Percentiles rank a stretch among this genome's conserved stretches.
phyloP scores from a whole-genome alignment of 352 stramenopile species.

The Pythium grandisporangium region DNA sequence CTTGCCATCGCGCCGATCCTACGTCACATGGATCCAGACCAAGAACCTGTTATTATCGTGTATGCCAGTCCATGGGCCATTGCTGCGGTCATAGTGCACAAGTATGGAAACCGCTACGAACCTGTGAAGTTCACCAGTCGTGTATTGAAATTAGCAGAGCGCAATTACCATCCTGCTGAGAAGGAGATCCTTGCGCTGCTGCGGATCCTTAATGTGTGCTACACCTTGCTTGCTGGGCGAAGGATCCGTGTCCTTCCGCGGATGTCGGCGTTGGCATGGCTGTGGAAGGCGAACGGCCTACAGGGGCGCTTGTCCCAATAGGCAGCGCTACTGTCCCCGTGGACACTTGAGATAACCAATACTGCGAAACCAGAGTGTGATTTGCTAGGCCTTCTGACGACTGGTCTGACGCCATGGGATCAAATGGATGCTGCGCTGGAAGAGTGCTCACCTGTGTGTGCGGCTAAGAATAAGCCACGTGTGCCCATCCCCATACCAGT shows the following conservation, averaged over 20 bases:
- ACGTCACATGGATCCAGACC: conserved; percentile 2
- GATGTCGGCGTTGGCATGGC: conserved; percentile 3
- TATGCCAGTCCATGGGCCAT: conserved; percentile 10
- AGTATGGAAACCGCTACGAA: conserved; percentile 2
- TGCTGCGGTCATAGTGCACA: conserved; percentile 1
- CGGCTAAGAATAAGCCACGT: not conserved
- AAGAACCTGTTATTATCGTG: not conserved
- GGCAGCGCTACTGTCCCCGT: conserved; percentile 1
- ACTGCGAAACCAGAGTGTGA: not conserved
- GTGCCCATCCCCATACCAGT: not conserved
- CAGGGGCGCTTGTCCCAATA: conserved; percentile 5
- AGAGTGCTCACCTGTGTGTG: too few species aligned
- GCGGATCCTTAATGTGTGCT: not conserved
- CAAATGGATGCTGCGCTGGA: too few species aligned
- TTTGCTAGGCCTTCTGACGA: not conserved
- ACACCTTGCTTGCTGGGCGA: not conserved
- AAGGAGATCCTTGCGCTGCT: conserved; percentile 10
- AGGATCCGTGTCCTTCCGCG: not conserved
- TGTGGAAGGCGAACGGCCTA: conserved; percentile 8
- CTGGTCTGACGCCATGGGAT: too few species aligned
- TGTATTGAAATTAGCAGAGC: conserved; percentile 9
- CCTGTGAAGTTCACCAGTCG: conserved; percentile 9
- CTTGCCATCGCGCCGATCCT: conserved; percentile 5
- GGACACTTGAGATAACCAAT: not conserved
- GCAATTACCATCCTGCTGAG: conserved; percentile 2